Evolutionary conservation across 2,329 filamentous ascomycete species (phyloP).

Genomic region (Metarhizium brunneum): DNA sequence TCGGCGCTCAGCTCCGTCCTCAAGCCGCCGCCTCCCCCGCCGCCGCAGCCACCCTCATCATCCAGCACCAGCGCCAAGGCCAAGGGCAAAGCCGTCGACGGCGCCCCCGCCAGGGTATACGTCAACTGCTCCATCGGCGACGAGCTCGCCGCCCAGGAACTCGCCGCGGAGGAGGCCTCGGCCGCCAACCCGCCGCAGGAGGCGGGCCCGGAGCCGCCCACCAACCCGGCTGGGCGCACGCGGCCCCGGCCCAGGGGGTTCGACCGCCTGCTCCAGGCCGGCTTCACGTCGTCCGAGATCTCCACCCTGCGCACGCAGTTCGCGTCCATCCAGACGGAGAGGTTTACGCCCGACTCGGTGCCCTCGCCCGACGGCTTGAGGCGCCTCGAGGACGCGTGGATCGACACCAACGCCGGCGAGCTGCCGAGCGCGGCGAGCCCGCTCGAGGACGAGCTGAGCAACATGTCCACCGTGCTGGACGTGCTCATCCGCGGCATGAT

Average conservation of each 20-base stretch:
- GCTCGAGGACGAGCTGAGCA: constrained; percentile 38
- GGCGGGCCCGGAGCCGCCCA: constrained; percentile 33
- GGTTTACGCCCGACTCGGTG: constrained; percentile 83
- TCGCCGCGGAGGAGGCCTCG: constrained; percentile 54
- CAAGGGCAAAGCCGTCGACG: constrained; percentile 51
- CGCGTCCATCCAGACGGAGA: constrained; percentile 69
- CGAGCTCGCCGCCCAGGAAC: constrained; percentile 56
- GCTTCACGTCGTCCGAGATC: constrained; percentile 77
- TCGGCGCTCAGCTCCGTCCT: constrained; percentile 60
- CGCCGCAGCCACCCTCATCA: constrained; percentile 13
- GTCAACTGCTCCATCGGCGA: constrained; percentile 90
- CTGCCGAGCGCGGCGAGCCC: constrained; percentile 28
- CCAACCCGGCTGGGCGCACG: constrained; percentile 13
- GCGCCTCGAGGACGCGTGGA: constrained; percentile 80
- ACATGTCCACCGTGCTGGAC: constrained; percentile 54
- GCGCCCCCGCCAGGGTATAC: constrained; percentile 51
- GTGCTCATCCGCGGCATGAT: constrained; percentile 81
- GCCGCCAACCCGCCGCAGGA: constrained; percentile 27
- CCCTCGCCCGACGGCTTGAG: constrained; percentile 68
- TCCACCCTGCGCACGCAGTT: constrained; percentile 82
- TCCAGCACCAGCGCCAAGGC: constrained; percentile 16
- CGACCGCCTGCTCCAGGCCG: constrained; percentile 71
- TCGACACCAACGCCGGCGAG: constrained; percentile 55
- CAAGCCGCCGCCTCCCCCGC: constrained; percentile 47
- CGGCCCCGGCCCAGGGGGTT: constrained; percentile 57